Conservation (phyloP, 2,329 filamentous ascomycete genomes). For the Colletotrichum cuscutae region DNA sequence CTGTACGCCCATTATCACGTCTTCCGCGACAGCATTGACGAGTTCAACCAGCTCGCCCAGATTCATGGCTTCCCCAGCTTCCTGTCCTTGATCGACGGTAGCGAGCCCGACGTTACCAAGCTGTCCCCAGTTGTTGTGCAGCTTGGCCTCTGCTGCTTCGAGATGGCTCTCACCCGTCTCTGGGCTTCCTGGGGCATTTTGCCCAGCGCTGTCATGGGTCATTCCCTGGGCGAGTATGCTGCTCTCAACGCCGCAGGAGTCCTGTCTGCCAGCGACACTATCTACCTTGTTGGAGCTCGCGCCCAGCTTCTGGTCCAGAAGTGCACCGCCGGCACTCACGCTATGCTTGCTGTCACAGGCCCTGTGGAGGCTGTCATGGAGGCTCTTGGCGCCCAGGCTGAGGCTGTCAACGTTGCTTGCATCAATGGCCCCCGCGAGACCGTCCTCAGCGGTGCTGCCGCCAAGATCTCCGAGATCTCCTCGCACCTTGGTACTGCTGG, state of each 20-base stretch:
- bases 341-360: slow-evolving; percentile 62
- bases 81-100: slow-evolving; percentile 58
- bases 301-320: slow-evolving; percentile 72
- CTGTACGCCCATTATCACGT: slow-evolving; percentile 57
- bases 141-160: slow-evolving; percentile 63
- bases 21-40: slow-evolving; percentile 64
- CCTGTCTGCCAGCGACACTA: slow-evolving; percentile 75
- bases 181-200: slow-evolving; percentile 67
- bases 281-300: slow-evolving; percentile 76
- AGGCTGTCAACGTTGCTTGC: slow-evolving; percentile 69
- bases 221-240: slow-evolving; percentile 79
- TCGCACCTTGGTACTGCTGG: slow-evolving; percentile 43
- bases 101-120: slow-evolving; percentile 51
- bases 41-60: slow-evolving; percentile 64
- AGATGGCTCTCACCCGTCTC: slow-evolving; percentile 66
- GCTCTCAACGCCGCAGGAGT: slow-evolving; percentile 78
- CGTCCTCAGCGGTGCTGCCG: slow-evolving; percentile 67
- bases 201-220: slow-evolving; percentile 66
- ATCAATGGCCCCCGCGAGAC: slow-evolving; percentile 81
- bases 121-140: slow-evolving; percentile 63
- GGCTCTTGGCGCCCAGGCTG: slow-evolving; percentile 55
- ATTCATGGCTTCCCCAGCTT: slow-evolving; percentile 67
- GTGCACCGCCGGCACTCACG: slow-evolving; percentile 74
- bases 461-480: slow-evolving; percentile 57
- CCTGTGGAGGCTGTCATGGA: slow-evolving; percentile 63